Conservation (phyloP, 208 protist species). For the Leishmania braziliensis region DNA sequence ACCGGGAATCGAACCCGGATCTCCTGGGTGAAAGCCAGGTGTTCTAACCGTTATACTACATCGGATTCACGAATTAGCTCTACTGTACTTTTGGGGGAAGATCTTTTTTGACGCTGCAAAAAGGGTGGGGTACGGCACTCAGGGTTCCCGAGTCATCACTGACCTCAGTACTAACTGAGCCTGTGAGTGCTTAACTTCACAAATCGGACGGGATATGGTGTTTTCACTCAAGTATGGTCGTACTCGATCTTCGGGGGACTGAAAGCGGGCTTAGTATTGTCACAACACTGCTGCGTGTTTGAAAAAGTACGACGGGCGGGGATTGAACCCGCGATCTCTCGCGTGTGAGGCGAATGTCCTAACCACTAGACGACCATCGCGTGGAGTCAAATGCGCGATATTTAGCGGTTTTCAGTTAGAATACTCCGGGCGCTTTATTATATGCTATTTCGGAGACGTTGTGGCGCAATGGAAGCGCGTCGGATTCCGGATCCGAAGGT, state of each 20-base stretch:
- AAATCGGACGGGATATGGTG: constrained; percentile 48
- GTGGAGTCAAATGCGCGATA: constrained; percentile 57
- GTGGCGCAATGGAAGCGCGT: constrained; percentile 58
- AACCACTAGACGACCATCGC: constrained; percentile 95
- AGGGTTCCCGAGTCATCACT: constrained; percentile 16
- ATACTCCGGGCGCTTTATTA: constrained; percentile 27
- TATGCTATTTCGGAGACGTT: constrained; percentile 26
- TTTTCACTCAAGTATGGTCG: constrained; percentile 49
- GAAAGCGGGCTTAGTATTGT: too few species aligned
- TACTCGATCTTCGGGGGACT: constrained; percentile 4
- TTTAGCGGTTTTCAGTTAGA: too few species aligned
- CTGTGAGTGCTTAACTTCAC: constrained; percentile 49
- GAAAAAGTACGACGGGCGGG: constrained; percentile 83
- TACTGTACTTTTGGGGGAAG: constrained; percentile 6
- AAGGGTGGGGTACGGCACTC: too few species aligned
- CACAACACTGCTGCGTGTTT: fast-evolving
- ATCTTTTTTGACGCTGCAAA: constrained; percentile 72
- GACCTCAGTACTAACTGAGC: constrained; percentile 35
- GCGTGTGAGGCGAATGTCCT: constrained; percentile 95
- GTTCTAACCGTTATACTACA: constrained; percentile 83
- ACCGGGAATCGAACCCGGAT: constrained; percentile 80
- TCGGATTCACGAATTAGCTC: constrained; percentile 23
- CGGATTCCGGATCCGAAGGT: constrained; percentile 54
- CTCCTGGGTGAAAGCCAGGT: constrained; percentile 75
- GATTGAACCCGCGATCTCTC: constrained; percentile 94